Evolutionary conservation across 1,139 yeast species (phyloP), one percentile per base, ranked within the genome.

Genomic region (Tardiomyces digboiensis): DNA sequence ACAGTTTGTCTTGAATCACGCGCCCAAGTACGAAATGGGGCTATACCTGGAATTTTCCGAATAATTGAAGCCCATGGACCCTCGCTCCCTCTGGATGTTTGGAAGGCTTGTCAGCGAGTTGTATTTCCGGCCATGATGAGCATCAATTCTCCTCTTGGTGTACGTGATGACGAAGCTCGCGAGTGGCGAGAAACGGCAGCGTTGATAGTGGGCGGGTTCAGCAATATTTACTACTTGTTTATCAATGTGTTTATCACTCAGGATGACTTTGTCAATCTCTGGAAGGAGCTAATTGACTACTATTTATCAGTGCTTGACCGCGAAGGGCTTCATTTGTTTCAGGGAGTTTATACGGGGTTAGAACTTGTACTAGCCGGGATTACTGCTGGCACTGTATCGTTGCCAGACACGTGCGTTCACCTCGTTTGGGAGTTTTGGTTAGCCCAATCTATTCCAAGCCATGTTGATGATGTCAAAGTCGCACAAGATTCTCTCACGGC

Each of bases 11-110:
- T 66, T 23, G 93, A 85, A 53, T 42, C 70, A 1, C 72, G 95
- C 46, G 76, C 82, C 0, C 95, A 87, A 53, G 95, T 89, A 1
- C 72, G 94, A 51, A 87, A 87, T 57, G 96, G 96, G 1, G 80
- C 96, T 0, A 75, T 87, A 22, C 95, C 87, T 58, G 89, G 95
- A 0, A 78, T 88, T 53, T 86, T 86, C 62, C 79, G 89, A 52
- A 82, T 89, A 38, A 72, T 88, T 47, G 94, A 87, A 44, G 79
- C 89, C 1, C 91, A 85, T 60, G 87, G 91, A 0, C 58, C 65
- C 12, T 66, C 69, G 29, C 66, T 82, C 36, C 72, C 78, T 1
- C 48, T 51, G 1, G 52, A 52, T 12, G 65, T 61, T 1, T 67
- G 72, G 72, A 52, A 55, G 23, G 57, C 66, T 1, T 63, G 68